A percentile compares a stretch with the other conserved stretches of the same genome.
Conservation (phyloP, 371 early-diverging fungal species). For the Quaeritorhiza haematococci region DNA sequence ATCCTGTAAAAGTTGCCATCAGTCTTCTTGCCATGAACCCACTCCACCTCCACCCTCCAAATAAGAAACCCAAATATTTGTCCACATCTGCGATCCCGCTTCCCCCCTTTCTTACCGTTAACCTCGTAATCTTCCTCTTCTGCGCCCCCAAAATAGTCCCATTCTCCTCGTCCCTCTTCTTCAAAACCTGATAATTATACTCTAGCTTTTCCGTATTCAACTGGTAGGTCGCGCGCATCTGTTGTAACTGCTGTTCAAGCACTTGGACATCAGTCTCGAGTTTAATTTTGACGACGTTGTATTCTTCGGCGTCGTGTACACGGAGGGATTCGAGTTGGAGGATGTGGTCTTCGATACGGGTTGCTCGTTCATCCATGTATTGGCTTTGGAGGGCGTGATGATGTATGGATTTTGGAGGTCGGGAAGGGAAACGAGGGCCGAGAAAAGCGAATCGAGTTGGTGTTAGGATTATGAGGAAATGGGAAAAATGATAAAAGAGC, state of each 20-base stretch:
- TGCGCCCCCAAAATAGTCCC: conserved; percentile 44
- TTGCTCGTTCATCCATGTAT: conserved; percentile 42
- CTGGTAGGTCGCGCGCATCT: conserved; percentile 55
- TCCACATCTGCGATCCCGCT: too few species aligned
- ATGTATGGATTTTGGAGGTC: conserved; percentile 1
- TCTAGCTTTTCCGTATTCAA: conserved; percentile 57
- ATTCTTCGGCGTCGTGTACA: conserved; percentile 50
- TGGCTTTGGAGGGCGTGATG: too few species aligned
- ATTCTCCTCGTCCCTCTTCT: conserved; percentile 57
- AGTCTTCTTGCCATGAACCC: too few species aligned
- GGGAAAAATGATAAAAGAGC: not conserved
- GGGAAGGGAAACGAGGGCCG: too few species aligned
- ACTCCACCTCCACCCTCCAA: too few species aligned
- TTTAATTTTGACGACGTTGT: conserved; percentile 51
- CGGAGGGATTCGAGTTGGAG: conserved; percentile 40
- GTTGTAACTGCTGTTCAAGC: conserved; percentile 55
- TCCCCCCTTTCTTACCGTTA: conserved; percentile 31
- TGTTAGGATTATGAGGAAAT: not conserved
- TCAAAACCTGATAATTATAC: conserved; percentile 54
- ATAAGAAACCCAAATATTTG: too few species aligned
- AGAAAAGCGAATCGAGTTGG: not conserved
- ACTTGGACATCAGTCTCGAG: conserved; percentile 54
- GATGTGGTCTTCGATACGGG: conserved; percentile 43
- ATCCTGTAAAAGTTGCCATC: conserved; percentile 37
- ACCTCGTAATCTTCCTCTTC: conserved; percentile 47